Base-by-base conservation (phyloP, 805 yeast genomes). In the Candida qinlingensis region DNA sequence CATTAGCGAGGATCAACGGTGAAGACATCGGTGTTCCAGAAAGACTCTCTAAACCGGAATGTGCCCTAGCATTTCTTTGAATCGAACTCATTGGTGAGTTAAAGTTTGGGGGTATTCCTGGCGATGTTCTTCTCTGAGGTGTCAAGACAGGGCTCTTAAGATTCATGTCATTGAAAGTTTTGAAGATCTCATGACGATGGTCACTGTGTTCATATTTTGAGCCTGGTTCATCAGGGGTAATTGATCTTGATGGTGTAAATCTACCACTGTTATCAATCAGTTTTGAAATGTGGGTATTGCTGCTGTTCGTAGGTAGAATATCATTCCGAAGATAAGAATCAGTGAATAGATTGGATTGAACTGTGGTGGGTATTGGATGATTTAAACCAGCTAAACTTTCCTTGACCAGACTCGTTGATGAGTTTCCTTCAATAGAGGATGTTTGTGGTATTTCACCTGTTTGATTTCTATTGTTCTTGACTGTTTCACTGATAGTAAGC, bases 61-160 rank as follows among this genome's bases (percentile, higher is more conserved):
- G 49, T 2, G 54, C 41, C 13, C 59, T 50, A 2, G 69, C 56
- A 57, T 80, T 82, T 55, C 81, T 71, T 57, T 81, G 88, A 25
- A 82, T 72, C 0, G 85, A 77, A 11, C 90, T 76, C 60, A 83
- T 66, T 25, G 84, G 85, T 1, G 79, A 74, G 49, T 71, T 71
- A 33, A 39, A 59, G 13, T 46, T 54, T 34, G 44, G 54, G 25
- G 45, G 50, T 8, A 46, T 39, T 7, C 52, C 58, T 6, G 66
- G 66, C 1, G 66, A 61, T 7, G 56, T 45, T 37, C 50, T 54
- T 45, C 66, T 54, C 35, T 57, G 61, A 5, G 65, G 73, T 58
- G 59, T 65, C 56, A 46, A 67, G 7, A 56, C 41, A 2, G 62
- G 65, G 42, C 61, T 59, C 39, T 60, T 64, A 37, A 64, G 54